A percentile compares a stretch with the other conserved stretches of the same genome.
Evolutionary conservation across 345 rosid genomes (phyloP).

Genomic region (Gossypium ekmanianum): DNA sequence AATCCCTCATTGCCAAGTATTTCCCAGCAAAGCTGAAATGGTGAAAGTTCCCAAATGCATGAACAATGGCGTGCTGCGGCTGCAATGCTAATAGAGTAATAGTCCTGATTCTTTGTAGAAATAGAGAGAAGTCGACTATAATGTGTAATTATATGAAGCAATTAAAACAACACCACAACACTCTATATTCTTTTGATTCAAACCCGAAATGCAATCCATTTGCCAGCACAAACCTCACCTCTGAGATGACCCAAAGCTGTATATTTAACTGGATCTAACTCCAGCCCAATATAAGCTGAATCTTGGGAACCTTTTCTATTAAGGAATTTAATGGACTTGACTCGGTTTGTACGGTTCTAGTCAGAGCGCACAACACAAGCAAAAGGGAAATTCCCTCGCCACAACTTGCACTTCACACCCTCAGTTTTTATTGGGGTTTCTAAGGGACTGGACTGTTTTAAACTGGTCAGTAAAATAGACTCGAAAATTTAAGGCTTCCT

Average conservation of each 20-base stretch:
- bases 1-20: constrained; percentile 42
- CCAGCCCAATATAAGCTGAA: neutral
- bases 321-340: neutral
- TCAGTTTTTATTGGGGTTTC: neutral
- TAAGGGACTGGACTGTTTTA: neutral
- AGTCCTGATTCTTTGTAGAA: too few species aligned
- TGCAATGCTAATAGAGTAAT: too few species aligned
- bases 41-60: constrained; percentile 18
- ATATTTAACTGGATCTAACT: neutral
- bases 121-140: too few species aligned
- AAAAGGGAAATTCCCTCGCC: neutral
- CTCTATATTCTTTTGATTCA: too few species aligned
- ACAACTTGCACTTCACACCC: constrained; percentile 5
- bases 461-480: neutral
- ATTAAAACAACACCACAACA: too few species aligned
- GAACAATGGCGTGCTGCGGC: neutral
- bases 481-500: neutral
- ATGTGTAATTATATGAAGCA: too few species aligned
- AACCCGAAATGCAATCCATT: too few species aligned
- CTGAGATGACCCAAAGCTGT: too few species aligned
- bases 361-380: neutral
- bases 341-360: neutral
- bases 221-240: too few species aligned
- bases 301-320: neutral
- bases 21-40: constrained; percentile 34